phyloP scores from a whole-genome alignment of 169 alveolate species.

The Eimeria necatrix region DNA sequence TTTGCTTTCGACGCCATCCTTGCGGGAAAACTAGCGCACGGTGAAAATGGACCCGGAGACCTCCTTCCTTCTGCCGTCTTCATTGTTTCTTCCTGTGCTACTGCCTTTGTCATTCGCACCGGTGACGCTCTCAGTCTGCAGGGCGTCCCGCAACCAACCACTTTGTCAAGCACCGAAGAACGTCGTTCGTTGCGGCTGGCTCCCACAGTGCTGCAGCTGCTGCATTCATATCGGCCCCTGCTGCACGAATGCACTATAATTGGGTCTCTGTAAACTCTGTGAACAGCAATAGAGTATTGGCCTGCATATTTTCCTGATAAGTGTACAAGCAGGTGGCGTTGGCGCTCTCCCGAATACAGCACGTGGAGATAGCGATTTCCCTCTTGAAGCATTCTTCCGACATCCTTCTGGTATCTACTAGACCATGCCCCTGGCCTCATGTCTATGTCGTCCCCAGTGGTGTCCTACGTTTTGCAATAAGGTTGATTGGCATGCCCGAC shows the following conservation, averaged over 20 bases:
- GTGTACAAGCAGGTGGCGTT: not conserved
- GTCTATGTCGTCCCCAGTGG: not conserved
- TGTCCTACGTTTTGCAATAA: not conserved
- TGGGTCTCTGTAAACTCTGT: no score
- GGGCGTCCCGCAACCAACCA: not conserved
- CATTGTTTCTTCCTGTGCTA: not conserved
- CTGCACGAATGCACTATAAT: no score
- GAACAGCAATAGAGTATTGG: no score
- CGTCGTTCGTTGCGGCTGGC: not conserved
- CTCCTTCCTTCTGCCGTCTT: no score
- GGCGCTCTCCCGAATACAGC: not conserved
- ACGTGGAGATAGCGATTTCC: not conserved
- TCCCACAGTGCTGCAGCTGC: not conserved
- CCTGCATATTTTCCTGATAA: no score
- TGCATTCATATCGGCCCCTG: no score
- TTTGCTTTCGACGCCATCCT: not conserved
- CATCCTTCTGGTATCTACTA: not conserved
- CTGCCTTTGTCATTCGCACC: not conserved
- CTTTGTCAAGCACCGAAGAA: not conserved
- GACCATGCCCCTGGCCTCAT: not conserved
- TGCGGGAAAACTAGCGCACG: not conserved
- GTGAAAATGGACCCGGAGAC: not conserved
- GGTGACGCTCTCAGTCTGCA: constrained; percentile 7
- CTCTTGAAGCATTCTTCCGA: constrained; percentile 15
- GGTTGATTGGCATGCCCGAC: not conserved